Evolutionary conservation across 2,329 filamentous ascomycete species (phyloP).

Genomic region (Arthrobotrys conoides): DNA sequence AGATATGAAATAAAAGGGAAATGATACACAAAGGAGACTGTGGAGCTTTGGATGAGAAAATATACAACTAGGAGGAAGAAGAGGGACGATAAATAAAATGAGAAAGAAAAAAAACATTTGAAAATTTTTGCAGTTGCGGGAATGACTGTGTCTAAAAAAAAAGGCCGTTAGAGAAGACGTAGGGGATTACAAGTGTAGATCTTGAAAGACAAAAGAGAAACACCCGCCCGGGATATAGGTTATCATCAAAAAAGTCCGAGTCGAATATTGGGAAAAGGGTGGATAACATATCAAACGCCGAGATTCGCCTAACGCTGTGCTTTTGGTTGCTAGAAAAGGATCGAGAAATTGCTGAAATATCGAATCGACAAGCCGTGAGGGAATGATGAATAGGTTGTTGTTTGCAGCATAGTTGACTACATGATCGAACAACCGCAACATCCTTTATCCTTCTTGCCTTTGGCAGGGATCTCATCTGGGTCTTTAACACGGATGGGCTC

Average conservation of each 20-base stretch:
- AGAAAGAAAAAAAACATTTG: conserved; percentile 38
- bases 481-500: conserved; percentile 60
- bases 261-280: conserved; percentile 35
- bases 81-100: conserved; percentile 10
- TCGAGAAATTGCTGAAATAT: conserved; percentile 59
- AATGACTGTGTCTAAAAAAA: conserved; percentile 45
- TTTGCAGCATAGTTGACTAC: conserved; percentile 35
- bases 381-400: conserved; percentile 2
- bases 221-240: conserved; percentile 54
- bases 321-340: conserved; percentile 58
- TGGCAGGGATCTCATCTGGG: conserved; percentile 39
- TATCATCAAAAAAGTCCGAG: conserved; percentile 51
- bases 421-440: conserved; percentile 60
- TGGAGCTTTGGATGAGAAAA: conserved; percentile 49
- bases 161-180: conserved; percentile 58
- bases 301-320: conserved; percentile 61
- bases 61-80: conserved; percentile 55
- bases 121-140: conserved; percentile 32
- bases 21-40: conserved; percentile 58
- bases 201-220: conserved; percentile 34
- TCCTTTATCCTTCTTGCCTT: conserved; percentile 56
- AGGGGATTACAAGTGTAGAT: conserved; percentile 45
- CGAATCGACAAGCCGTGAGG: conserved; percentile 47
- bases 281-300: conserved; percentile 59
- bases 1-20: conserved; percentile 39